These are phyloP conservation scores for Euphrasia confusa DNA, from an alignment of 257 asterid genomes.

Conservation along the genomic window DNA sequence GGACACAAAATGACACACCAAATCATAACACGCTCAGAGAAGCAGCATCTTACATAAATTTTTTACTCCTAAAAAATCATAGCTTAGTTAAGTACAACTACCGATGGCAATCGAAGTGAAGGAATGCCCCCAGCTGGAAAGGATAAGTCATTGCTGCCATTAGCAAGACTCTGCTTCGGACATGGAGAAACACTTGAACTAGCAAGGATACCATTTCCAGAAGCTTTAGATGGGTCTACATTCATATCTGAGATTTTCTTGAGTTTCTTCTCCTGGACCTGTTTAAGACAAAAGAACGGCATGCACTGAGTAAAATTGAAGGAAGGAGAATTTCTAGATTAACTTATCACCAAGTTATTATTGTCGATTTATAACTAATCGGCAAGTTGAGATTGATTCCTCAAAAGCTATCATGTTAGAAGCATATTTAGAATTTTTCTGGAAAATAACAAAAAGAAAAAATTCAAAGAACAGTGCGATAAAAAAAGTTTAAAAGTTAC, in stretches of 20 bases:
- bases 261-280: constrained; percentile 98
- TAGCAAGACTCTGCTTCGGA: constrained; percentile 52
- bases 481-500: not conserved
- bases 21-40: not conserved
- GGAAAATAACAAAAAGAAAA: constrained; percentile 12
- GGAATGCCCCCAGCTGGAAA: constrained; percentile 72
- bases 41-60: not conserved
- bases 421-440: not conserved
- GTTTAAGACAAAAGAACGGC: constrained; percentile 23
- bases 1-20: constrained; percentile 7
- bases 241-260: constrained; percentile 47
- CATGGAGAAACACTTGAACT: constrained; percentile 54
- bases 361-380: not conserved
- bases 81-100: constrained; percentile 59
- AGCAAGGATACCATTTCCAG: not conserved
- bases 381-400: not conserved
- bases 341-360: not conserved
- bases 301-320: not conserved
- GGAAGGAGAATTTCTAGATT: not conserved
- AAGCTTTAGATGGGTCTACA: not conserved
- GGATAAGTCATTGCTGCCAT: constrained; percentile 52
- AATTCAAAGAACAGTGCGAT: constrained; percentile 18
- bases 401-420: constrained; percentile 6
- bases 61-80: constrained; percentile 17
- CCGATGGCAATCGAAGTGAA: constrained; percentile 88